Conservation (phyloP, 1,284 basidiomycete species). For the Takashimella tepidaria region DNA sequence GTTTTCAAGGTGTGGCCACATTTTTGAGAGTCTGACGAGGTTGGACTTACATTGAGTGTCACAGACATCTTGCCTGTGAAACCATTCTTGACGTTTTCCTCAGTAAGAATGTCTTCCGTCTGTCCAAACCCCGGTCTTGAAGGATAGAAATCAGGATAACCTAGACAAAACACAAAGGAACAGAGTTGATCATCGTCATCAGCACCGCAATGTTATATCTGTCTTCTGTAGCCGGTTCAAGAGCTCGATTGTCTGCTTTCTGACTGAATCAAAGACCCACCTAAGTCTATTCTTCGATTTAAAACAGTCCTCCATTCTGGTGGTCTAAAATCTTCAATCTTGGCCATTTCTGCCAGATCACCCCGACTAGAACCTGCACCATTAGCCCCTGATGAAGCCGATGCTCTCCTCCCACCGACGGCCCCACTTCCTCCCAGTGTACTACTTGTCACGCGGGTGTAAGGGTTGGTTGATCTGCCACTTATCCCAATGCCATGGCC, state of each 20-base stretch:
- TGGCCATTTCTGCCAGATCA: slow-evolving; percentile 21
- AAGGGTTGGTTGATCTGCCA: neutral
- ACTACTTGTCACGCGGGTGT: slow-evolving; percentile 8
- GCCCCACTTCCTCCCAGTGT: neutral
- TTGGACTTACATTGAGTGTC: slow-evolving; percentile 41
- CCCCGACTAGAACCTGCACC: too few relatives aligned
- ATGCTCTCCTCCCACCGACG: slow-evolving; percentile 5
- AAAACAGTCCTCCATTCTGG: slow-evolving; percentile 44
- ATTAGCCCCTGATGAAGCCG: neutral
- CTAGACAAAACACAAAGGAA: slow-evolving; percentile 47
- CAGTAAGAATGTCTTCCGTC: slow-evolving; percentile 76
- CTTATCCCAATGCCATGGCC: neutral
- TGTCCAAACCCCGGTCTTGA: slow-evolving; percentile 74
- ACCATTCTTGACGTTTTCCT: slow-evolving; percentile 72
- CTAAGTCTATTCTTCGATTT: slow-evolving; percentile 41
- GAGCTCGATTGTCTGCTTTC: neutral
- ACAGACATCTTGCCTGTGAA: slow-evolving; percentile 60
- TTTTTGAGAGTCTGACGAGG: too few relatives aligned
- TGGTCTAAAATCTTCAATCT: slow-evolving; percentile 42
- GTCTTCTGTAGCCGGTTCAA: neutral
- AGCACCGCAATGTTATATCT: neutral
- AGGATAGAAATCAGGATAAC: slow-evolving; percentile 80
- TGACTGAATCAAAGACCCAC: slow-evolving; percentile 21
- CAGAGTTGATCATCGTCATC: neutral
- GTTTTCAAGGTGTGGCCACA: too few relatives aligned